Conservation (phyloP, 495 filamentous ascomycete species). For the Choiromyces venosus region DNA sequence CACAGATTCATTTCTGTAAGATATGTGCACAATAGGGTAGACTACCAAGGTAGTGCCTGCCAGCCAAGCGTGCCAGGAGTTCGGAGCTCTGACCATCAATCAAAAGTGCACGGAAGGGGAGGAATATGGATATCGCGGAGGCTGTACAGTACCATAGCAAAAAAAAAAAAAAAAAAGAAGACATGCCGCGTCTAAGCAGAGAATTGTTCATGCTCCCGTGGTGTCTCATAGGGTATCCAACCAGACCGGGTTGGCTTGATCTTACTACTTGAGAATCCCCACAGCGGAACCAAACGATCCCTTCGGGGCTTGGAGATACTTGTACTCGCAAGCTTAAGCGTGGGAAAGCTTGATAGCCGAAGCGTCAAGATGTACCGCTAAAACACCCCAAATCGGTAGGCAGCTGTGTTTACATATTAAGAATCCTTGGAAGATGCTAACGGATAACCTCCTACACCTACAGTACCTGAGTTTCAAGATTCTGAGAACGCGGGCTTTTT, state of each 20-base stretch:
- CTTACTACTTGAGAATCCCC: not conserved
- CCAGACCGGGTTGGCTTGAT: no score
- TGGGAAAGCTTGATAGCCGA: not conserved
- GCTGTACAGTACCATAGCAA: not conserved
- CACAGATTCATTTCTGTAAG: not conserved
- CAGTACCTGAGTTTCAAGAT: not conserved
- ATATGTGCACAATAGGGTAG: not conserved
- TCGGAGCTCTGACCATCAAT: not conserved
- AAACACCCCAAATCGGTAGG: not conserved
- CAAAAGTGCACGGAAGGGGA: not conserved
- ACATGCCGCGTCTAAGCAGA: no score
- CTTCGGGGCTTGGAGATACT: not conserved
- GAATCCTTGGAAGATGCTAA: not conserved
- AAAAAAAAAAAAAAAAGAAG: no score
- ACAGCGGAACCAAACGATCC: not conserved
- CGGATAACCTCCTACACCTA: no score
- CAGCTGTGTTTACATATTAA: not conserved
- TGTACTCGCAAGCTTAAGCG: not conserved
- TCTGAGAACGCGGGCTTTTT: not conserved
- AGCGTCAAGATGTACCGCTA: not conserved
- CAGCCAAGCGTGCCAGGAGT: not conserved
- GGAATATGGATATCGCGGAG: not conserved
- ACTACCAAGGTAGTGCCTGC: not conserved
- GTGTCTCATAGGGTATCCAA: no score
- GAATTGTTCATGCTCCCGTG: not conserved